A percentile compares a stretch with the other conserved stretches of the same genome.
Conservation (phyloP, 805 yeast genomes). For the Candida oleophila region DNA sequence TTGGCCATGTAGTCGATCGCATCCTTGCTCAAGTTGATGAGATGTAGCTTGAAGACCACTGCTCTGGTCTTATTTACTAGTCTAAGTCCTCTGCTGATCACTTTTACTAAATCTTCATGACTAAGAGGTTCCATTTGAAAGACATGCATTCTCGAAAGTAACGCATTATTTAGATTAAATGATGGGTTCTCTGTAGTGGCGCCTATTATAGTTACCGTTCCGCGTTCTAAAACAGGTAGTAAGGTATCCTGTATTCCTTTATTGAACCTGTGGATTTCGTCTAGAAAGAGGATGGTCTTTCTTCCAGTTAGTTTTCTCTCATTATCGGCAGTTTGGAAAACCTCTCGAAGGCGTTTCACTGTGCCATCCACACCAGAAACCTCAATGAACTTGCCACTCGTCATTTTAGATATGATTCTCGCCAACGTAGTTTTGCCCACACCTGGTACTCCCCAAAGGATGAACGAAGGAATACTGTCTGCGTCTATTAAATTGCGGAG, state of each 20-base stretch:
- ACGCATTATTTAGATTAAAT: slow-evolving; percentile 40
- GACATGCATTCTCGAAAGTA: slow-evolving; percentile 44
- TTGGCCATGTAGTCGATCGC: slow-evolving; percentile 68
- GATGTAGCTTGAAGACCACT: slow-evolving; percentile 46
- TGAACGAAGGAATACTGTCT: slow-evolving; percentile 37
- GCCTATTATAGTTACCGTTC: slow-evolving; percentile 38
- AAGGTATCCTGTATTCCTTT: slow-evolving; percentile 43
- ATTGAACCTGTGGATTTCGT: slow-evolving; percentile 45
- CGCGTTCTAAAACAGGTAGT: slow-evolving; percentile 42
- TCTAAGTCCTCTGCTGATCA: slow-evolving; percentile 35
- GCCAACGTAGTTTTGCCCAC: slow-evolving; percentile 46
- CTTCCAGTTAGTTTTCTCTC: slow-evolving; percentile 33
- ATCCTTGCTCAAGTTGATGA: slow-evolving; percentile 52
- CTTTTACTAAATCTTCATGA: slow-evolving; percentile 29
- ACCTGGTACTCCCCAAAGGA: slow-evolving; percentile 46
- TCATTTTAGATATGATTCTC: slow-evolving; percentile 33
- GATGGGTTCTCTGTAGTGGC: slow-evolving; percentile 67
- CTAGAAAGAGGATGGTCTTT: slow-evolving; percentile 42
- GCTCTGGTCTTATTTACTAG: slow-evolving; percentile 60
- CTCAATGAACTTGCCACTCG: slow-evolving; percentile 35
- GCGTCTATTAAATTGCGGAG: slow-evolving; percentile 33
- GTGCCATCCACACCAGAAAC: slow-evolving; percentile 40
- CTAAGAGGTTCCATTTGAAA: slow-evolving; percentile 42
- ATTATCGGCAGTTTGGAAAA: slow-evolving; percentile 35
- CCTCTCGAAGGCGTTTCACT: slow-evolving; percentile 34